Conservation (phyloP, 2,329 filamentous ascomycete genomes). For the Plenodomus biglobosus region DNA sequence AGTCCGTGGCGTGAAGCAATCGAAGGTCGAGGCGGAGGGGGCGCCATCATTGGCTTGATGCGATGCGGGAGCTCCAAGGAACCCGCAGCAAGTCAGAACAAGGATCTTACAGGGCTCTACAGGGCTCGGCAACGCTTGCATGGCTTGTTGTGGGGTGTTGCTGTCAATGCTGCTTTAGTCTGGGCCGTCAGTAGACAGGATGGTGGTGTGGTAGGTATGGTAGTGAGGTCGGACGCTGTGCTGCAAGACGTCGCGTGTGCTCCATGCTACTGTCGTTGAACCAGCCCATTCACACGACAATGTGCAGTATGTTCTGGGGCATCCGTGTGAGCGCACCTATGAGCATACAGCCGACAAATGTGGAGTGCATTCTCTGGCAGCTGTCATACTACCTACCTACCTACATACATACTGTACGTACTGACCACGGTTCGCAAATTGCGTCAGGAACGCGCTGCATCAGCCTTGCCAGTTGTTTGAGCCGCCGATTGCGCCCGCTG, state of each 20-base stretch:
- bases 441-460: conserved; percentile 47
- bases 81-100: conserved; percentile 34
- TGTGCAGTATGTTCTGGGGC: conserved; percentile 6
- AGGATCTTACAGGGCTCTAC: conserved; percentile 42
- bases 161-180: conserved; percentile 32
- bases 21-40: conserved; percentile 37
- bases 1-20: conserved; percentile 43
- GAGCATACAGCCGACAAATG: conserved; percentile 1
- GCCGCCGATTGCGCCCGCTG: conserved; percentile 39
- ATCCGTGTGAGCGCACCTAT: conserved; percentile 29
- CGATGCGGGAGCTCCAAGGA: conserved; percentile 44
- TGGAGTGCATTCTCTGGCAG: conserved; percentile 20
- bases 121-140: conserved; percentile 48
- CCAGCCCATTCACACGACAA: conserved; percentile 19
- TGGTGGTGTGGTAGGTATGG: conserved; percentile 9
- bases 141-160: conserved; percentile 43
- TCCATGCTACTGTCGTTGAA: conserved; percentile 36
- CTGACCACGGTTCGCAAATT: conserved; percentile 43
- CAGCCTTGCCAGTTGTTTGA: conserved; percentile 43
- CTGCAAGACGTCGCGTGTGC: conserved; percentile 24
- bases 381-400: too few species aligned
- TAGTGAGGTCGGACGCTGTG: conserved; percentile 27
- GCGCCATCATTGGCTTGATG: conserved; percentile 42
- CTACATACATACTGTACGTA: too few species aligned
- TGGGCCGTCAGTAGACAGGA: conserved; percentile 21